Conservation (phyloP, 192 early-diverging fungal species). For the Coemansia sp. region DNA sequence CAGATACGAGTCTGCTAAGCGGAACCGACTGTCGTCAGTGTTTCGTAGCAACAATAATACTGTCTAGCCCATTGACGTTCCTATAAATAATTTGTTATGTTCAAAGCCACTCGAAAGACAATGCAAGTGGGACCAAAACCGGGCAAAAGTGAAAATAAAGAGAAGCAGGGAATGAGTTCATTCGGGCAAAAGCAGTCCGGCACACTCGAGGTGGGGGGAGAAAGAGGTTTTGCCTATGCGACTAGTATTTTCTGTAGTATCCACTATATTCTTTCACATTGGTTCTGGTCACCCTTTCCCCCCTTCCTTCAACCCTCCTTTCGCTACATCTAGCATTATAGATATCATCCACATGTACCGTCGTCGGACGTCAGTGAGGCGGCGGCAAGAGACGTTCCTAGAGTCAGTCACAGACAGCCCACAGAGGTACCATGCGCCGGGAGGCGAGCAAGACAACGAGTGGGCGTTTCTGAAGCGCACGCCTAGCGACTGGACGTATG, state of each 20-base stretch:
- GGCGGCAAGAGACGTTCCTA: background rate
- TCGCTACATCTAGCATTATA: background rate
- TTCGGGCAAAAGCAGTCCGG: background rate
- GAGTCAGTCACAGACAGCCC: background rate
- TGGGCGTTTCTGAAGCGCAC: background rate
- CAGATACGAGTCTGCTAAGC: conserved; percentile 32
- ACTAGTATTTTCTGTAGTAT: background rate
- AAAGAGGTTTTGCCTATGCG: background rate
- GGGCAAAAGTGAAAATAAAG: background rate
- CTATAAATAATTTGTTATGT: background rate
- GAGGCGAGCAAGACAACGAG: conserved; percentile 3
- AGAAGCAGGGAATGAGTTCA: background rate
- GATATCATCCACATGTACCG: background rate
- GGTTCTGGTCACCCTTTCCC: background rate
- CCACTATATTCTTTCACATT: background rate
- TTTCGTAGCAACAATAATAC: conserved; percentile 14
- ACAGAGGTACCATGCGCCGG: background rate
- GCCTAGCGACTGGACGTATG: background rate
- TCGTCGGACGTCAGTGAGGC: conserved; percentile 1
- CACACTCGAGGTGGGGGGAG: background rate
- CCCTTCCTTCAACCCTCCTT: background rate
- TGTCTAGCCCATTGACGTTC: background rate
- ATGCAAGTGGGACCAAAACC: background rate
- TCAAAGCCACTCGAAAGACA: background rate
- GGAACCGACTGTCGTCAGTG: conserved; percentile 28